Evolutionary conservation across 2,329 filamentous ascomycete genomes (phyloP), one percentile per base, ranked within the genome.

Genomic region (Magnaporthiopsis rhizophila): DNA sequence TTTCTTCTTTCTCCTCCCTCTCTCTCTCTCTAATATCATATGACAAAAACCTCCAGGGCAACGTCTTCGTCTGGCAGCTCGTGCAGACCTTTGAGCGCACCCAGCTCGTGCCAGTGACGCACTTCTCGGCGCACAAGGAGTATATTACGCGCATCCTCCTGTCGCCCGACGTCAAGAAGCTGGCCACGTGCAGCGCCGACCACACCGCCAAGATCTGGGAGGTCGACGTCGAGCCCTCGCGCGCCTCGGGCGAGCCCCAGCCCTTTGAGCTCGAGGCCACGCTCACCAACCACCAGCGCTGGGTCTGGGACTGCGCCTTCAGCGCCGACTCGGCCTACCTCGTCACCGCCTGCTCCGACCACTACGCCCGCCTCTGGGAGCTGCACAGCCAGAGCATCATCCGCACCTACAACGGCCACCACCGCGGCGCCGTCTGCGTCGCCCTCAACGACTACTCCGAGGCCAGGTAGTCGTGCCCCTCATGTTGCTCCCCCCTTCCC

Each of bases 221-320:
- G 71, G 89, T 97, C 59, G 90, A 96, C 72, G 82, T 88, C n/a
- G 84, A 86, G 61, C 79, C 81, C 62, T 68, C 67, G 13, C 61
- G 64, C 34, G 64, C 66, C 57, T 63, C 68, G 53, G 66, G 61
- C 64, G 76, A 79, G 45, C 76, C 81, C 11, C 85, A 82, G 74
- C 88, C 81, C 58, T 95, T 91, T 69, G 89, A 89, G 12, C 84
- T 96, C 26, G 91, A 97, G 76, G 92, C 92, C 3, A 96, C 92
- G 1, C 84, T 97, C 1, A 90, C 90, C 28, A 91, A 90, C 64
- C 93, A 97, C 77, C 93, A 97, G 78, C 88, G 93, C 64, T 97
- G 93, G 93, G 93, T 97, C 0, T 97, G 93, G 93, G 93, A 97
- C 75, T 97, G 93, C 72, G 93, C 93, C 0, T 97, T 97, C 77